Conservation (phyloP, 352 stramenopile species). For the Thalassiosira exigua region DNA sequence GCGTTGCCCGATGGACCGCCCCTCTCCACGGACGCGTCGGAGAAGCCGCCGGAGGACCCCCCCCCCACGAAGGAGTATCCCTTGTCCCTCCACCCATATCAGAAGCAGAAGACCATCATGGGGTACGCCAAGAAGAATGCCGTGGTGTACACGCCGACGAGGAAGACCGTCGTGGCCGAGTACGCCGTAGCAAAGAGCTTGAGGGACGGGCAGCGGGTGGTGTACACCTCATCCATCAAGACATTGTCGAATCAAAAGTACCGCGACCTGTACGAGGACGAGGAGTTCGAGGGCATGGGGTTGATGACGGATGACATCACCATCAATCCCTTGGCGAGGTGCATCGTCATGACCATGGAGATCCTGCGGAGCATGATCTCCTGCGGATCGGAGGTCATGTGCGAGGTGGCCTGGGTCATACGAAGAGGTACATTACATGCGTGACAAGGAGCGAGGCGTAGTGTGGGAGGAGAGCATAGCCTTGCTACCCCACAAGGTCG, state of each 20-base stretch:
- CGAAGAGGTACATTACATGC: conserved; percentile 97
- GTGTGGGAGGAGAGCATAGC: conserved; percentile 97
- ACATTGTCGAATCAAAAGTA: conserved; percentile 99
- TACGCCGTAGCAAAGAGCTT: conserved; percentile 96
- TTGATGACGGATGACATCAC: conserved; percentile 97
- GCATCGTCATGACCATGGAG: conserved; percentile 98
- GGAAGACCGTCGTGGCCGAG: conserved; percentile 98
- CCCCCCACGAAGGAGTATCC: conserved; percentile 83
- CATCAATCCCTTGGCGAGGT: conserved; percentile 94
- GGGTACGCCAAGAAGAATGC: conserved; percentile 90
- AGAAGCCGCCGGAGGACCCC: conserved; percentile 69
- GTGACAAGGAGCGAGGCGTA: conserved; percentile 96
- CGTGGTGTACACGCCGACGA: conserved; percentile 96
- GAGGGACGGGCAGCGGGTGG: conserved; percentile 88
- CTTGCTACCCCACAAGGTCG: conserved; percentile 96
- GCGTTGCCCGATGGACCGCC: conserved; percentile 82
- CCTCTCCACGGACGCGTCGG: conserved; percentile 82
- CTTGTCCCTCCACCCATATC: conserved; percentile 94
- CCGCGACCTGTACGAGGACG: conserved; percentile 91
- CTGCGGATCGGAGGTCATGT: conserved; percentile 93
- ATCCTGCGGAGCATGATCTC: conserved; percentile 91
- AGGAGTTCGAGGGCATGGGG: conserved; percentile 95
- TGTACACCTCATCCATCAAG: conserved; percentile 99
- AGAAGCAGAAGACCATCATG: conserved; percentile 97
- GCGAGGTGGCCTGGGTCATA: conserved; percentile 94